Conservation (phyloP, 257 asterid species). For the Fraxinus quadrangulata region DNA sequence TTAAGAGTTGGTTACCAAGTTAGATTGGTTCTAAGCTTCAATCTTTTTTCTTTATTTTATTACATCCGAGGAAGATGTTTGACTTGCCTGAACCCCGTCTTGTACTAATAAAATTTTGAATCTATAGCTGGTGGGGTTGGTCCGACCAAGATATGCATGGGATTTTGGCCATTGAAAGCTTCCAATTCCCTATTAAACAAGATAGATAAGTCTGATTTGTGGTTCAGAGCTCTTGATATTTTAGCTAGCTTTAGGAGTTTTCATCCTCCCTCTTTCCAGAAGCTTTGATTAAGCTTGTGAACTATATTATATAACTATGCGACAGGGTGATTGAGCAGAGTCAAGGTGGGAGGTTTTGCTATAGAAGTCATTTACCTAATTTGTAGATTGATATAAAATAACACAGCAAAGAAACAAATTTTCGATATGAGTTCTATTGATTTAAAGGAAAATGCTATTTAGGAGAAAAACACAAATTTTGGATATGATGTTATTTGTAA, state of each 20-base stretch:
- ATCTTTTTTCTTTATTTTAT: background rate
- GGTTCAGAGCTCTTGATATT: background rate
- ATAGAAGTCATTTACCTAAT: background rate
- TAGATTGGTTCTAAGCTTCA: background rate
- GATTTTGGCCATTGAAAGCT: background rate
- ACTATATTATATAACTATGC: background rate
- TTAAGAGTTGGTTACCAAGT: background rate
- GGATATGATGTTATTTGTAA: background rate
- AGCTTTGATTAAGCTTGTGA: background rate
- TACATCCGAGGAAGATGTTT: background rate
- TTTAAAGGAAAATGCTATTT: background rate
- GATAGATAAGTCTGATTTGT: background rate
- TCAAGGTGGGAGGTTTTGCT: background rate
- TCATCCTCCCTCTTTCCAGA: too few relatives aligned
- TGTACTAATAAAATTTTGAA: background rate
- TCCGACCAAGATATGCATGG: background rate
- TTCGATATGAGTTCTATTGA: background rate
- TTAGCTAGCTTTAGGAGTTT: too few relatives aligned
- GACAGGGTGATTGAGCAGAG: too few relatives aligned
- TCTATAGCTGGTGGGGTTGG: background rate
- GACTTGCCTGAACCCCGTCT: background rate
- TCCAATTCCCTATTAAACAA: background rate
- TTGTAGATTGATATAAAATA: background rate
- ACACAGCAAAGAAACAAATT: background rate
- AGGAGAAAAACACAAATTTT: background rate